Evolutionary conservation across 495 filamentous ascomycete species (phyloP).

Genomic region (Penicillium fimorum): DNA sequence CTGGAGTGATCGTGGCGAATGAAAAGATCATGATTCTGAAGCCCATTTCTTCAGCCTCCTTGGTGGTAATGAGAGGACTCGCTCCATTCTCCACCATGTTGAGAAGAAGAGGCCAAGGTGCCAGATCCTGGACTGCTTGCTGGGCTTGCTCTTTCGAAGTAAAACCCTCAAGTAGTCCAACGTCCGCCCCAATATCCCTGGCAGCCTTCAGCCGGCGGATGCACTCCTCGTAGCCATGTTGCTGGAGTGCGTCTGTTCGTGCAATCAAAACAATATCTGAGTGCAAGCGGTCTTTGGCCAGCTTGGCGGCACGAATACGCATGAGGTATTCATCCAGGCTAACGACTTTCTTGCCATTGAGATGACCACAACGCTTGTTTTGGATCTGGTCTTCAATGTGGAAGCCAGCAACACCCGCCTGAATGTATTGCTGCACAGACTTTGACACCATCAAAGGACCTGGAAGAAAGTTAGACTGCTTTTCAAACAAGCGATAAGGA

Average conservation of each 20-base stretch:
- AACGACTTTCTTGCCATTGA: conserved; percentile 62
- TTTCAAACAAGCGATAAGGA: neutral
- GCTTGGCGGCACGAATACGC: conserved; percentile 55
- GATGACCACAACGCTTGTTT: conserved; percentile 65
- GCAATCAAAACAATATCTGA: conserved; percentile 68
- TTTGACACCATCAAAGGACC: conserved; percentile 61
- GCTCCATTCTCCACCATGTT: conserved; percentile 66
- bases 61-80: conserved; percentile 53
- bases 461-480: conserved; percentile 16
- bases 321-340: conserved; percentile 47
- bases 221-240: conserved; percentile 61
- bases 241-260: conserved; percentile 65
- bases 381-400: conserved; percentile 71
- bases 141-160: conserved; percentile 53
- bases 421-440: conserved; percentile 62
- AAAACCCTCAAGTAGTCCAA: conserved; percentile 64
- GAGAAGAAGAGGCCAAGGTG: conserved; percentile 57
- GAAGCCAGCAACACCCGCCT: conserved; percentile 66
- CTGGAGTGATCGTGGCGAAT: conserved; percentile 50
- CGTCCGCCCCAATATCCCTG: conserved; percentile 58
- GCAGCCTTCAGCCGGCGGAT: conserved; percentile 55
- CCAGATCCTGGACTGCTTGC: conserved; percentile 53
- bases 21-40: conserved; percentile 64
- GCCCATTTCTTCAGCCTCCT: conserved; percentile 59
- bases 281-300: conserved; percentile 46